Conservation (phyloP, 208 protist species). For the Tritrichomonas foetus region DNA sequence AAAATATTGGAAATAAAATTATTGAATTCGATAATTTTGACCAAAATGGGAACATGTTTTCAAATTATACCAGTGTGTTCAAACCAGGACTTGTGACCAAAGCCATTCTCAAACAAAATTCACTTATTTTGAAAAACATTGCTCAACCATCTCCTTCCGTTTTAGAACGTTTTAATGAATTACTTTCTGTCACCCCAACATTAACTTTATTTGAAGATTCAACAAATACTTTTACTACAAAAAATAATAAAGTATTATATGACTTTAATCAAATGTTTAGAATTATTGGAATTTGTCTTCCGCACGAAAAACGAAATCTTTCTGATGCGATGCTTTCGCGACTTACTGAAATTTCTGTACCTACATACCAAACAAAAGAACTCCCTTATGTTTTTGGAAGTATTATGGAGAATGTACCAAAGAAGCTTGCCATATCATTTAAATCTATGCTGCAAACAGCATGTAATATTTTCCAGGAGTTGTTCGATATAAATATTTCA, state of each 20-base stretch:
- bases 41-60: neutral
- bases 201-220: conserved; percentile 20
- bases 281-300: neutral
- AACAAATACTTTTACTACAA: neutral
- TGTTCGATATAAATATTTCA: no score
- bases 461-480: no score
- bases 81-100: neutral
- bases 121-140: neutral
- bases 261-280: neutral
- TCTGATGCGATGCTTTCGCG: neutral
- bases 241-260: neutral
- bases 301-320: neutral
- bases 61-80: neutral
- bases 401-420: no score
- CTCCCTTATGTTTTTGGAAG: no score
- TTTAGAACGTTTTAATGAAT: conserved; percentile 32
- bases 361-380: neutral
- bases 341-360: neutral
- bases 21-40: neutral
- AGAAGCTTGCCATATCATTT: no score
- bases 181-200: neutral
- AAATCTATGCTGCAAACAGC: no score
- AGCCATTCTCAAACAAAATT: neutral
- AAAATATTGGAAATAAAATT: neutral
- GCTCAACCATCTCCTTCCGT: neutral